A percentile compares a stretch with the other conserved stretches of the same genome.
phyloP scores from a whole-genome alignment of 768 basidiomycete species.

The Mycena polygramma region DNA sequence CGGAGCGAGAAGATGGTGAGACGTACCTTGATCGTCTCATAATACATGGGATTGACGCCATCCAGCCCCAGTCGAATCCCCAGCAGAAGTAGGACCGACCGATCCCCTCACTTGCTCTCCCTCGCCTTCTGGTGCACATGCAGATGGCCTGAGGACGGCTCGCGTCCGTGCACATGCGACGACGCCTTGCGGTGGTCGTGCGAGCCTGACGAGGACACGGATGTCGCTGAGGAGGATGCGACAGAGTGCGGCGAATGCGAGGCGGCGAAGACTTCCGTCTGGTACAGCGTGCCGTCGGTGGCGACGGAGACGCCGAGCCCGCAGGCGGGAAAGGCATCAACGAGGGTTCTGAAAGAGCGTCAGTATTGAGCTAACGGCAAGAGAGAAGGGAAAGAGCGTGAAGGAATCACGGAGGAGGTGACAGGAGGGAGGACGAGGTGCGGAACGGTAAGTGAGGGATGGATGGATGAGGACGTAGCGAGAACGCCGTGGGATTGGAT shows the following conservation, averaged over 20 bases:
- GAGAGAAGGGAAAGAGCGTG: slow-evolving; percentile 15
- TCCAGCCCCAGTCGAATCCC: too few relatives aligned
- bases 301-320: not conserved
- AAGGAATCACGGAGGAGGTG: slow-evolving; percentile 3
- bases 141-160: too few relatives aligned
- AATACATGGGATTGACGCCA: not conserved
- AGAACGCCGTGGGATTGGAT: not conserved
- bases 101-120: too few relatives aligned
- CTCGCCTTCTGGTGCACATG: too few relatives aligned
- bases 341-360: not conserved
- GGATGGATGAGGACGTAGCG: not conserved
- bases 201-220: too few relatives aligned
- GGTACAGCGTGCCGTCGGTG: not conserved
- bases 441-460: slow-evolving; percentile 9
- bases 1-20: not conserved
- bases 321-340: not conserved
- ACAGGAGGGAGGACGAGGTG: slow-evolving; percentile 6
- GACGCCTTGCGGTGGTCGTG: too few relatives aligned
- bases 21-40: not conserved
- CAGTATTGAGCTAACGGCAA: slow-evolving; percentile 18
- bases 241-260: not conserved
- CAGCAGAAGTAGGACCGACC: too few relatives aligned
- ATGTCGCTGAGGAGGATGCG: too few relatives aligned
- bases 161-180: too few relatives aligned
- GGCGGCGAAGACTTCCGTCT: not conserved